Base-by-base conservation (phyloP, 2,329 filamentous ascomycete species). In the Aspergillus pseudoterreus region DNA sequence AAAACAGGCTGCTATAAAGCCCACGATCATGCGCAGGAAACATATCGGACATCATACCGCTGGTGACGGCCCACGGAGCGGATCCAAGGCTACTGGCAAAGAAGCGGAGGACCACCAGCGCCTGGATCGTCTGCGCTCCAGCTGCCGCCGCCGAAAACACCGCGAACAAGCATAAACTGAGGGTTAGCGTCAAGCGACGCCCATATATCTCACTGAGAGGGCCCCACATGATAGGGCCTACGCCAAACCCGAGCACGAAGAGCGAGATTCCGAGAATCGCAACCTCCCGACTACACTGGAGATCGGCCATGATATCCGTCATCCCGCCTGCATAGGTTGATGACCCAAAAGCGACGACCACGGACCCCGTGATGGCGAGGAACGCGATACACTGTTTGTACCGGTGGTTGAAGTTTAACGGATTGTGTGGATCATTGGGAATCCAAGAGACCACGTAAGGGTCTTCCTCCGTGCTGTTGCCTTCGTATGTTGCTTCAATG, bases 1-100 rank as follows among this genome's bases (percentile, higher is more conserved):
- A 50, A 30, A 57, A 67, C 2, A 65, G 17, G 36, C 14, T 47
- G 4, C 47, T 53, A 32, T 61, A 60, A 8, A 56, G 55, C 5
- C 64, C 64, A 43, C 65, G 50, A 19, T 62, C 50, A 27, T 61
- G 45, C 22, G 56, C 46, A 4, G 54, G 45, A 17, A 67, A 60
- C 51, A 73, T 52, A 33, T 57, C 55, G 5, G 47, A 41, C 12
- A 57, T 44, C 6, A 50, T 30, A 5, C 53, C 50, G 4, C 43
- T 50, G 6, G 43, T 19, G 32, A 53, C 35, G 1, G 53, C 39
- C 41, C 55, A 32, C 2, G 50, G 39, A 4, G 53, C 42, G 1
- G 42, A 49, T 11, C 48, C 53, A 10, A 43, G 19, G 5, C 32
- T 39, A 9, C 55, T 46, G 10, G 50, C 53, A 12, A 57, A 38